Conservation (phyloP, 352 stramenopile species). For the Globisporangium apiculatum region DNA sequence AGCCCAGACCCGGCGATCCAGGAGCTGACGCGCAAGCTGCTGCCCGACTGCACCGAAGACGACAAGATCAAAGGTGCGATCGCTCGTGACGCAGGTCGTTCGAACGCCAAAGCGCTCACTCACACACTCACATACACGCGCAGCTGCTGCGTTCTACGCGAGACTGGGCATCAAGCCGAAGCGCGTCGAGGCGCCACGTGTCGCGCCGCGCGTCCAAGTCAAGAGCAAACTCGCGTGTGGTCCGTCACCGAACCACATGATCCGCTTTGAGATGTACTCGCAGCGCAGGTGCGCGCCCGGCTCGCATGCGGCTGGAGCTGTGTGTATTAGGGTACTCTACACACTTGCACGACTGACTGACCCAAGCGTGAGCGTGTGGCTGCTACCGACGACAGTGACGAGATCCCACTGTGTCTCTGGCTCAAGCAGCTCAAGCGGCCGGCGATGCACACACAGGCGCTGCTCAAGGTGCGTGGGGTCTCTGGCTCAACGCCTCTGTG, state of each 20-base stretch:
- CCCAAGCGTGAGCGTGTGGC: not conserved
- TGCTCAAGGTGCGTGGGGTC: conserved; percentile 27
- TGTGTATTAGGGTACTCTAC: not conserved
- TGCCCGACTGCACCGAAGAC: conserved; percentile 30
- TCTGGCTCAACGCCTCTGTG: too few relatives aligned
- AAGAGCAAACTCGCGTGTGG: conserved; percentile 17
- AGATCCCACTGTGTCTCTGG: conserved; percentile 36
- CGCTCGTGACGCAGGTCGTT: not conserved
- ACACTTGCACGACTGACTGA: not conserved
- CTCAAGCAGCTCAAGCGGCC: conserved; percentile 23
- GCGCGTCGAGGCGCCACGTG: conserved; percentile 9
- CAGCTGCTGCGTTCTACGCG: conserved; percentile 36
- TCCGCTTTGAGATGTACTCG: conserved; percentile 39
- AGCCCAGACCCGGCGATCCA: conserved; percentile 54
- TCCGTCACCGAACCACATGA: conserved; percentile 26
- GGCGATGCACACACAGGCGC: conserved; percentile 32
- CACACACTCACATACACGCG: not conserved
- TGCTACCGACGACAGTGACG: conserved; percentile 11
- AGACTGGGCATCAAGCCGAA: conserved; percentile 58
- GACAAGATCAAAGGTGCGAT: conserved; percentile 35
- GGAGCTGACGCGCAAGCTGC: conserved; percentile 40
- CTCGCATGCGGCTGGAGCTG: conserved; percentile 1
- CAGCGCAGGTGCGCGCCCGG: conserved; percentile 23
- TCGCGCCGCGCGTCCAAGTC: conserved; percentile 5
- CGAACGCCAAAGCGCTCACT: not conserved